Evolutionary conservation across 2,329 filamentous ascomycete species (phyloP), one percentile per base, ranked within the genome.

Genomic region (Atkinsonella texensis): DNA sequence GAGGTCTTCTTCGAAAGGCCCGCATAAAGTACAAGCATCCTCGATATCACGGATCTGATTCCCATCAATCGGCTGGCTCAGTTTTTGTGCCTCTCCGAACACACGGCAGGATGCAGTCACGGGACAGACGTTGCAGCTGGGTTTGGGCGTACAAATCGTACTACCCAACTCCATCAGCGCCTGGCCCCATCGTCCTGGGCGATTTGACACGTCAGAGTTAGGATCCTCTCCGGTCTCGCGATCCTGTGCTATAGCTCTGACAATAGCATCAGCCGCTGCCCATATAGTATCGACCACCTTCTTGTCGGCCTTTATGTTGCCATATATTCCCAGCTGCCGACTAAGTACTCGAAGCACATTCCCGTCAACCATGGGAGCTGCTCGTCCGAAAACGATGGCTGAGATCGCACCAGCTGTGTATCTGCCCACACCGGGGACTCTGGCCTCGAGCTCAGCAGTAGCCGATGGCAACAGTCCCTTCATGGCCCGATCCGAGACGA

Each of bases 131-230:
- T 62, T 63, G 56, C 80, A 84, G 48, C 76, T 74, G 1, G 80
- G 80, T 56, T 76, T 76, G 0, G 80, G 80, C 7, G 73, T 73
- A 57, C 80, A 84, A 2, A 83, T 61, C 0, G 80, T 84, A 55
- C 79, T 82, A 3, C 80, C 80, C 4, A 84, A 68, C 59, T 84
- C 80, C 80, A 84, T 84, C 28, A 84, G 63, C 0, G 77, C 80
- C 59, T 84, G 80, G 0, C 81, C 81, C 80, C 80, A 83, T 54
- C 74, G 64, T 0, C 80, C 80, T 0, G 80, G 79, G 20, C 74
- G 63, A 49, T 77, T 71, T 20, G 63, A 57, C 0, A 60, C 59
- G 6, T 63, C 60, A 2, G 60, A 56, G 9, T 56, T 53, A 0
- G 23, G 6, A 35, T 53, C 57, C 9, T 55, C 56, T 0, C 54